Base-by-base conservation (phyloP, 2,329 filamentous ascomycete species). In the Aspergillus aculeatinus region DNA sequence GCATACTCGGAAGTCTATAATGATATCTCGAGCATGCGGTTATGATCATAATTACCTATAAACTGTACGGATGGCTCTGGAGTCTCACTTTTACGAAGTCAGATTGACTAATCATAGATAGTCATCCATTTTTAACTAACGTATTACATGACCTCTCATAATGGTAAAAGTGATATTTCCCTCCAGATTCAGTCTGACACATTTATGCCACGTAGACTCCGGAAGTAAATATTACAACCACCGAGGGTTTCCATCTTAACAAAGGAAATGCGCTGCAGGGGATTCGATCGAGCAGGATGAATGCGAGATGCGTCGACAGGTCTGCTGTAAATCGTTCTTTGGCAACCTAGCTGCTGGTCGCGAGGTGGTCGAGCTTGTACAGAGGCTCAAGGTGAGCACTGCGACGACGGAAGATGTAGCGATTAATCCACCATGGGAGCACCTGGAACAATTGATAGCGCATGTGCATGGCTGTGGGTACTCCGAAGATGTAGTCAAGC, bases 371-470 rank as follows among this genome's bases (percentile, higher is more conserved):
- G 57, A 84, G 80, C 29, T 80, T 76, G 70, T 85, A 86, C 27
- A 87, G 74, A 23, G 81, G 80, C 67, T 81, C 77, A 16, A 83
- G 70, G 48, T 72, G 68, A 6, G 79, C 79, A 14, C 78, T 70
- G 65, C 81, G 77, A 47, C 81, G 78, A 33, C 81, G 78, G 48
- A 88, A 69, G 25, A 89, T 71, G 70, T 82, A 87, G 19, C 83
- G 79, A 68, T 81, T 85, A 67, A 85, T 71, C 82, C 83, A 89
- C 76, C 81, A 89, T 0, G 87, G 87, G 25, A 87, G 70, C 1
- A 79, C 81, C 63, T 83, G 81, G 62, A 75, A 81, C 11, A 83
- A 63, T 68, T 89, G 85, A 63, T 88, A 88, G 58, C 73, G 76
- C 70, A 83, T 81, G 66, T 85, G 86, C 54, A 78, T 80, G 23